Evolutionary conservation across 2,329 filamentous ascomycete genomes (phyloP), one percentile per base, ranked within the genome.

Genomic region (Pseudovirgaria hyperparasitica): DNA sequence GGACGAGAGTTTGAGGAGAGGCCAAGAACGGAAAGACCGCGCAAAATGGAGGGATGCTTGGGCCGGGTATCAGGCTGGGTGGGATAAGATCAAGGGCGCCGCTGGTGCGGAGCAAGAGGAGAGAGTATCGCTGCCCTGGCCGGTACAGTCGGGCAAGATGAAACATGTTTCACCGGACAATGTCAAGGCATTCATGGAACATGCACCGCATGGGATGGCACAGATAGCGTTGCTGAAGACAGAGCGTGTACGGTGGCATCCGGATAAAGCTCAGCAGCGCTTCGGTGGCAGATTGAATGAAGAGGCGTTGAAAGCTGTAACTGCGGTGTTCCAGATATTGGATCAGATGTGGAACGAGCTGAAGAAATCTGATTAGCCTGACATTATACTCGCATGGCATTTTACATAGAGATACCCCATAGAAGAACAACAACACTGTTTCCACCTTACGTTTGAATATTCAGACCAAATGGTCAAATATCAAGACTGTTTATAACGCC

Each of bases 231-330:
- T 67, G 5, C 62, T 96, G 27, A 93, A 92, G 54, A 61, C 72
- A 5, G 90, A 98, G 60, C 72, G 90, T 27, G 76, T 96, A 11
- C 68, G 85, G 10, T 98, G 90, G 90, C 90, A 98, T 60, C 90
- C 90, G 4, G 90, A 98, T 57, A 98, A 96, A 63, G 80, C 96
- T 30, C 84, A 94, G 60, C 90, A 94, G 57, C 72, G 75, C 28
- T 76, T 92, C 33, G 82, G 84, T 3, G 60, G 71, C 32, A 62
- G 65, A 9, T 72, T 92, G 25, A 77, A 86, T 25, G 65, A 72
- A 14, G 66, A 66, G 4, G 72, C 81, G 3, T 76, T 92, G 66
- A 73, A 72, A 46, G 67, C 74, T 28, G 81, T 94, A 22, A 98
- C 87, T 8, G 79, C 81, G 5, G 76, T 93, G 7, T 98, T 96